phyloP scores from a whole-genome alignment of 805 yeast species.

The Zygosaccharomyces lentus region DNA sequence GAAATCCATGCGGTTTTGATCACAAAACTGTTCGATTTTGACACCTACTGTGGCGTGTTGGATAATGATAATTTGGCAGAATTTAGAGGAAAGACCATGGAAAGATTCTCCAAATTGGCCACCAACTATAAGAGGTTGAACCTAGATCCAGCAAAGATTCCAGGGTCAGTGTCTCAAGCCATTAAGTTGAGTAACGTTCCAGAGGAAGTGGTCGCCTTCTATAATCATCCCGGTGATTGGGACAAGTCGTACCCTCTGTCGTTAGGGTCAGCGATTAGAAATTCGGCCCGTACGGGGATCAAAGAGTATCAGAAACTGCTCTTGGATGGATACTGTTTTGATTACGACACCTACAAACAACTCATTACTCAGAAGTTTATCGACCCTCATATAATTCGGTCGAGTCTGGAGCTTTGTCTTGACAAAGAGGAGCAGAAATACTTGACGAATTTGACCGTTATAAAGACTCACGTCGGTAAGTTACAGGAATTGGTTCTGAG shows the following conservation, averaged over 20 bases:
- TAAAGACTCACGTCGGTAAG: constrained; percentile 10
- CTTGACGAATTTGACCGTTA: constrained; percentile 22
- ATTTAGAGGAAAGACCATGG: constrained; percentile 32
- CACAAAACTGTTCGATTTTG: constrained; percentile 37
- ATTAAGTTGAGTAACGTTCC: constrained; percentile 24
- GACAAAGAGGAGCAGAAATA: constrained; percentile 20
- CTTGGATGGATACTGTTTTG: constrained; percentile 30
- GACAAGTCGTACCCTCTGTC: constrained; percentile 33
- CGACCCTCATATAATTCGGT: constrained; percentile 19
- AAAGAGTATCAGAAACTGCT: constrained; percentile 27
- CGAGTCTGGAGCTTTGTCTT: constrained; percentile 18
- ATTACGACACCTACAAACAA: constrained; percentile 32
- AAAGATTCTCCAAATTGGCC: constrained; percentile 26
- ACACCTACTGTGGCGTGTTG: constrained; percentile 28
- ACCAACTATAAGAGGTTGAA: constrained; percentile 26
- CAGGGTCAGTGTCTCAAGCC: constrained; percentile 29
- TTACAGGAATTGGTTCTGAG: constrained; percentile 16
- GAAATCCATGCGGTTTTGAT: constrained; percentile 36
- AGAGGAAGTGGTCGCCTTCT: constrained; percentile 23
- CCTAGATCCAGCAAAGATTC: constrained; percentile 25
- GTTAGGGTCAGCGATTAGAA: constrained; percentile 27
- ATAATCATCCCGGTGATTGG: constrained; percentile 34
- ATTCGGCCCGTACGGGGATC: constrained; percentile 24
- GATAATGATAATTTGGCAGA: constrained; percentile 27
- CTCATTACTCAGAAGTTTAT: constrained; percentile 20